A percentile compares a stretch with the other conserved stretches of the same genome.
Evolutionary conservation across 768 basidiomycete species (phyloP).

Genomic region (Lyophyllum semitale): DNA sequence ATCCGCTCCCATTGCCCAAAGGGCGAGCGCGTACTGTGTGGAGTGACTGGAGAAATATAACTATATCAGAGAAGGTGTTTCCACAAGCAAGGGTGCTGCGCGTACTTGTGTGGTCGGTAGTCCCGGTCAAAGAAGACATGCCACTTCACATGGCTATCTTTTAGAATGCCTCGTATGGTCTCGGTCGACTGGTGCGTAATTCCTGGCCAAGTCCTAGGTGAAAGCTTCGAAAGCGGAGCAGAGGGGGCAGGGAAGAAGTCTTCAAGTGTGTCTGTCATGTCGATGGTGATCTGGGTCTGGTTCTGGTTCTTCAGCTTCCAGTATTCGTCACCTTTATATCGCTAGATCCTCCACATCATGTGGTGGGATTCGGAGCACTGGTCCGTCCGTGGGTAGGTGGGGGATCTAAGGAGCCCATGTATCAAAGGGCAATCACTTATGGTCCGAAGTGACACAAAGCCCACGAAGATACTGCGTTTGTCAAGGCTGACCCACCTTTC

Average conservation of each 20-base stretch:
- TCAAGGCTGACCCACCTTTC: background rate
- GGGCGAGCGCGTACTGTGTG: conserved; percentile 57
- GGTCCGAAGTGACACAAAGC: background rate
- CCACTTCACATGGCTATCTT: conserved; percentile 47
- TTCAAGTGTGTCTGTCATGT: conserved; percentile 2
- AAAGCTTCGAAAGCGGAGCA: conserved; percentile 21
- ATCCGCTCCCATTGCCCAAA: conserved; percentile 62
- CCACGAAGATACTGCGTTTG: background rate
- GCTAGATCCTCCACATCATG: background rate
- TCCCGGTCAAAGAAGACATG: conserved; percentile 51
- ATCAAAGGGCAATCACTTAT: background rate
- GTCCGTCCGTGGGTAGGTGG: background rate
- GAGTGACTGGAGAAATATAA: conserved; percentile 39
- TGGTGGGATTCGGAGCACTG: background rate
- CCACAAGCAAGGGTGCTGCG: background rate
- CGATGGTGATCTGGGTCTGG: background rate
- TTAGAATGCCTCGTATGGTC: conserved; percentile 33
- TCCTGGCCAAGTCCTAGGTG: conserved; percentile 33
- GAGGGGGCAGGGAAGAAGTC: conserved; percentile 32
- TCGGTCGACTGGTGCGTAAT: conserved; percentile 33
- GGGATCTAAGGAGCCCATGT: background rate
- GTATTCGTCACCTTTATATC: background rate
- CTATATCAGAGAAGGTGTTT: conserved; percentile 28
- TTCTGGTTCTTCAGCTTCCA: background rate
- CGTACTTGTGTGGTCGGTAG: conserved; percentile 52